Evolutionary conservation across 2,329 filamentous ascomycete genomes (phyloP), one percentile per base, ranked within the genome.

Genomic region (Exserohilum turcica): DNA sequence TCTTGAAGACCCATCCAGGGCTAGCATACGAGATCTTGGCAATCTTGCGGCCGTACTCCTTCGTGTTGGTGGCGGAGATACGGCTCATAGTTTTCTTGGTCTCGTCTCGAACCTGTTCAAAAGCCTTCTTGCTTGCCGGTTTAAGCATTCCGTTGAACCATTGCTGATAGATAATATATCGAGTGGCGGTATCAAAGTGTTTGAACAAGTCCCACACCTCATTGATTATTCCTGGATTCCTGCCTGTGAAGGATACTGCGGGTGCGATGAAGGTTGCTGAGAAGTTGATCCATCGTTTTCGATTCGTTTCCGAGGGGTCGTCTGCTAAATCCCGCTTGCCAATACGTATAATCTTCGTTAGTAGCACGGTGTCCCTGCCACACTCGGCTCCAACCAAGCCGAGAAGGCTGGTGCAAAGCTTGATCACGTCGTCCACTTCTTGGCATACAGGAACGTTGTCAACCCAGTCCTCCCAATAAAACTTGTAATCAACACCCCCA

Each of bases 391-490:
- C 93, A 0, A 92, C 89, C 19, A 93, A 78, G 60, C 94, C 95
- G 39, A 97, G 79, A 18, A 99, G 82, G 1, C 91, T 92, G 52
- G 86, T 84, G 73, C 92, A 95, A 0, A 97, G 83, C 2, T 88
- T 86, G 73, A 97, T 94, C 12, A 99, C 83, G 69, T 99, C 94
- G 57, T 97, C 91, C 5, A 96, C 86, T 1, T 82, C 89, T 71
- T 96, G 92, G 69, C 94, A 99, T 16, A 96, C 78, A 0, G 94
- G 95, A 39, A 99, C 82, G 59, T 94, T 96, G 74, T 97, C 93
- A 2, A 87, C 83, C 94, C 94, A 99, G 64, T 97, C 94, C 54
- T 96, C 92, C 87, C 94, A 97, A 74, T 99, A 99, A 71, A 95
- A 97, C 29, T 89, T 86, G 72, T 97, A 97, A 46, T 89, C 82